A percentile compares a stretch with the other conserved stretches of the same genome.
Evolutionary conservation across 768 basidiomycete species (phyloP).

Genomic region (Serendipita sp.): DNA sequence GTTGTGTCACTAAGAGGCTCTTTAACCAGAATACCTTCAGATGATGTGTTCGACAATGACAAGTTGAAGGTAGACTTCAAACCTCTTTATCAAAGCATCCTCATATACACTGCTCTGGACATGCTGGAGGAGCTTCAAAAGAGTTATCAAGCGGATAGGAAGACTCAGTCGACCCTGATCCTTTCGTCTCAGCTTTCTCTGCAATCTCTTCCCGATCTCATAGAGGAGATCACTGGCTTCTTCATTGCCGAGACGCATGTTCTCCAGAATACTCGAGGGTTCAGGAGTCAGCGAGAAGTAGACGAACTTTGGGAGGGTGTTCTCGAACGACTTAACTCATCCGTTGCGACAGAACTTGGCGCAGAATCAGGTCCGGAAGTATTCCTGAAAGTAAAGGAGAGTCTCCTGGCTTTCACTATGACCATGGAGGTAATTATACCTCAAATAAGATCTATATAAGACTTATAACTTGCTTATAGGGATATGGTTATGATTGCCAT

Average conservation of each 20-base stretch:
- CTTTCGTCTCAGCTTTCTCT: slow-evolving; percentile 59
- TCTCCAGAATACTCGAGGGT: slow-evolving; percentile 69
- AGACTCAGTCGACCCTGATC: slow-evolving; percentile 97
- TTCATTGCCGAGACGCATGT: slow-evolving; percentile 95
- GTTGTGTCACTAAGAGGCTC: not conserved
- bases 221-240: slow-evolving; percentile 91
- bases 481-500: slow-evolving; percentile 73
- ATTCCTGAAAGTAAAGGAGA: slow-evolving; percentile 72
- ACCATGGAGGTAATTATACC: slow-evolving; percentile 59
- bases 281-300: slow-evolving; percentile 80
- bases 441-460: not conserved
- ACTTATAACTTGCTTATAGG: slow-evolving; percentile 27
- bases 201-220: slow-evolving; percentile 50
- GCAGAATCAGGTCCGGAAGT: slow-evolving; percentile 65
- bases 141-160: slow-evolving; percentile 94
- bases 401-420: slow-evolving; percentile 70
- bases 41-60: slow-evolving; percentile 84
- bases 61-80: slow-evolving; percentile 81
- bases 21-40: slow-evolving; percentile 26
- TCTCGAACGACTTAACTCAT: slow-evolving; percentile 51
- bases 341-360: slow-evolving; percentile 55
- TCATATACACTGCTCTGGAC: slow-evolving; percentile 85
- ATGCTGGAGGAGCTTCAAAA: slow-evolving; percentile 77
- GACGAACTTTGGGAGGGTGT: slow-evolving; percentile 92
- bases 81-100: slow-evolving; percentile 90